Evolutionary conservation across 1,139 yeast species (phyloP), one percentile per base, ranked within the genome.

Genomic region (Geotrichum restrictum): DNA sequence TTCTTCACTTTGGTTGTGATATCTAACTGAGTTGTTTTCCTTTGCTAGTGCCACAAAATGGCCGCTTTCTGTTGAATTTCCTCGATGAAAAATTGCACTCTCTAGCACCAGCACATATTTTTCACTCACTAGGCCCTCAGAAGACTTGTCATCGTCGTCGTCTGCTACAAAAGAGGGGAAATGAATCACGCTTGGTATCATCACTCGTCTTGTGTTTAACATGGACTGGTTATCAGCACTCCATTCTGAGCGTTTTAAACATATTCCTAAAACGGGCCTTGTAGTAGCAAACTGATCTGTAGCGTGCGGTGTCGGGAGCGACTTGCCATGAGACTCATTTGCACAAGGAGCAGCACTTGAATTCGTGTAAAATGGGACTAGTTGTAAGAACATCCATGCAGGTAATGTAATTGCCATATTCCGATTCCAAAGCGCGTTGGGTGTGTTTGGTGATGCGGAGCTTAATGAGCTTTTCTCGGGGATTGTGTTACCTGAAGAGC

Each of bases 301-400:
- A 6, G 69, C 68, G 21, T 62, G 59, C 2, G 37, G 39, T 29
- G 37, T 31, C 7, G 43, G 41, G 1, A 29, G 24, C 37, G 45
- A 47, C 21, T 33, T 34, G 11, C 45, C 14, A 3, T 42, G 11
- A 3, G 45, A 32, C 14, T 8, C 39, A 36, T 10, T 14, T 3
- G 29, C 31, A n/a, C 16, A 18, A 22, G 42, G 18, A n/a, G 13
- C 31, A 13, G 29, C 16, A n/a, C 31, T 21, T 29, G 49, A 43
- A 60, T 78, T 86, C 0, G 88, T 79, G 64, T 85, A 86, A 62
- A 85, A 86, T 0, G 95, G 95, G 55, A 86, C 69, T 33, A 86
- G 70, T 59, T 88, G 83, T 54, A 85, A 72, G 62, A 85, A 85
- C 88, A 85, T 85, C 94, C 94, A 85, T 0, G 94, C 94, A 0